Base-by-base conservation (phyloP, 306 rosid genomes). In the Rosa lucieae region DNA sequence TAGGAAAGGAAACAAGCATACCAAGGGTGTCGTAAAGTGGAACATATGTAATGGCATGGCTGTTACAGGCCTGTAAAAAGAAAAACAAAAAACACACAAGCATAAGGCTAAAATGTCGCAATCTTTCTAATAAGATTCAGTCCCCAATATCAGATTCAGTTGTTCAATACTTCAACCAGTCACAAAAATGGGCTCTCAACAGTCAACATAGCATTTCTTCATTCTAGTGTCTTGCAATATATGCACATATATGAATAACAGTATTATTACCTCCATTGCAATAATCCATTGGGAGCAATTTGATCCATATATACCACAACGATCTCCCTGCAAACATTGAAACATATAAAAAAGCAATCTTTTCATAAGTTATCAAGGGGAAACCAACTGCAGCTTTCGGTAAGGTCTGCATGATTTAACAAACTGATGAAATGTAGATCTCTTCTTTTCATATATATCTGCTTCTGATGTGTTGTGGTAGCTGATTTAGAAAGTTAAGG, bases 201-300 rank as follows among this genome's bases (percentile, higher is more conserved):
- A 15, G 2, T n/a, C n/a, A 18, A 18, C 17, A 51, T 72, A 21
- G 35, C 3, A 32, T 32, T 32, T 32, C 35, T 32, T 32, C 35
- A 32, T 1, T 32, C 2, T 1, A 32, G 35, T 32, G 2, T 32
- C 35, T 32, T 32, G 35, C 35, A 32, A 1, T 1, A 11, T 20
- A 18, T 9, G 44, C 32, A 78, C 11, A 10, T 23, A 52, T 14
- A 42, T 13, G 35, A 26, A 58, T 58, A 1, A 72, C 58, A 65
- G 29, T 35, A 21, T 56, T 37, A 14, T 51, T 82, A 93, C 98
- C 98, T 91, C 97, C 98, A 93, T 91, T 84, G 97, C 87, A 71
- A 88, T 90, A 49, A 93, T 77, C 97, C 98, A 93, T 77, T 91
- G 91, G 10, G 98, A 91, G 65, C 95, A 91, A 73, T 93, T 93